Conservation (phyloP, 1,284 basidiomycete genomes). For the Irpex rosettiformis region DNA sequence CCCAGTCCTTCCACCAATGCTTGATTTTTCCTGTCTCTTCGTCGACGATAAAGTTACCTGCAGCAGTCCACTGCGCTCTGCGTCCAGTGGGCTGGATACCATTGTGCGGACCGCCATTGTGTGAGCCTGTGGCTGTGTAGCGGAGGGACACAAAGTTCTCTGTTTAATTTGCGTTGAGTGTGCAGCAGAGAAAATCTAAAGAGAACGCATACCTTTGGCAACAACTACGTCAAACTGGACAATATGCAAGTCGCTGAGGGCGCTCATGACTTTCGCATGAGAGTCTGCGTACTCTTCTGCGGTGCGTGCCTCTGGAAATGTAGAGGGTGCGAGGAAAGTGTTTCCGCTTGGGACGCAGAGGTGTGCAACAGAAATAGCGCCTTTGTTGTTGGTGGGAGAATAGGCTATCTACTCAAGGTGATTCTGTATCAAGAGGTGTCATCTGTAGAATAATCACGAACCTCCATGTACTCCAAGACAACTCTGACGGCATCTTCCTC, state of each 20-base stretch:
- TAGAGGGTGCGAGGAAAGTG: conserved; percentile 16
- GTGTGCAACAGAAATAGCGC: conserved; percentile 12
- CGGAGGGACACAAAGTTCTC: conserved; percentile 18
- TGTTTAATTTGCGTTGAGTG: neutral
- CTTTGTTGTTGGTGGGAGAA: conserved; percentile 15
- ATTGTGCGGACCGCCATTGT: conserved; percentile 14
- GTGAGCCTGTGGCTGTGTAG: conserved; percentile 18
- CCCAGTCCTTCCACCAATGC: conserved; percentile 20
- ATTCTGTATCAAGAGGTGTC: neutral
- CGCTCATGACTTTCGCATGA: conserved; percentile 16
- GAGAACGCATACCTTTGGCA: conserved; percentile 11
- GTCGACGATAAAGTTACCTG: conserved; percentile 17
- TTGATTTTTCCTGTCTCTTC: conserved; percentile 14
- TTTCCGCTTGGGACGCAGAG: conserved; percentile 13
- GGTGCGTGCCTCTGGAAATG: conserved; percentile 16
- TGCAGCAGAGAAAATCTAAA: neutral
- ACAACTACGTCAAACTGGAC: conserved; percentile 17
- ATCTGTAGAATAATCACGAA: neutral
- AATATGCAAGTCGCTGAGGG: conserved; percentile 17
- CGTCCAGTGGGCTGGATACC: conserved; percentile 14
- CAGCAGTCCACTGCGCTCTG: conserved; percentile 18
- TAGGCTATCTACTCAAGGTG: conserved; percentile 15
- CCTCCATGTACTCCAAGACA: conserved; percentile 18
- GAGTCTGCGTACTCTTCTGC: conserved; percentile 17
- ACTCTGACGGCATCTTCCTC: conserved; percentile 15